These are phyloP conservation scores for Pleurotus citrinopileatus DNA, from an alignment of 768 basidiomycete genomes.

Conservation along the genomic window DNA sequence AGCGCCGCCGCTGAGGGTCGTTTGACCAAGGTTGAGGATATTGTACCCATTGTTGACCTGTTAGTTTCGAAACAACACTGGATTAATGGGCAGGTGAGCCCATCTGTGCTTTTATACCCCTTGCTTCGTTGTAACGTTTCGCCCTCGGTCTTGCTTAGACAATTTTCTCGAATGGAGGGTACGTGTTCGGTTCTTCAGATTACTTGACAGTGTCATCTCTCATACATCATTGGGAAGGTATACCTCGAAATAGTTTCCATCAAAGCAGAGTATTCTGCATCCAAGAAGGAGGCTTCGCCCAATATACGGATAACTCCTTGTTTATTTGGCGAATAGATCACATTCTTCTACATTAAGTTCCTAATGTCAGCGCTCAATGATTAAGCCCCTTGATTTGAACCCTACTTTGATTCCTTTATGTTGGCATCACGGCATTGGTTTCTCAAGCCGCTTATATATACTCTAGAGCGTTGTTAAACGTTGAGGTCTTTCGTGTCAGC, in stretches of 20 bases:
- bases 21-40: not conserved
- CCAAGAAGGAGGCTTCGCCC: no score
- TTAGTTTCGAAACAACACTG: not conserved
- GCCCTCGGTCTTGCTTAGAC: not conserved
- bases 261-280: not conserved
- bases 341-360: no score
- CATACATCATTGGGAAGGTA: not conserved
- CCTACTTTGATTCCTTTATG: no score
- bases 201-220: not conserved
- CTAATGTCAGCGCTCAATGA: no score
- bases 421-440: no score
- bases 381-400: no score
- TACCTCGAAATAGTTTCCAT: not conserved
- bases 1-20: not conserved
- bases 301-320: no score
- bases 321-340: no score
- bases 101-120: not conserved
- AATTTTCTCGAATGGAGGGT: constrained; percentile 1
- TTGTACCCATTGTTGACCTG: not conserved
- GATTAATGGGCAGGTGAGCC: not conserved
- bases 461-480: no score
- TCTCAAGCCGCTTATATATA: no score
- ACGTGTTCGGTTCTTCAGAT: not conserved
- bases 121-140: not conserved
- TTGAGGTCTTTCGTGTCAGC: no score